Evolutionary conservation across 352 stramenopile species (phyloP).

Genomic region (Blastocystis sp.): DNA sequence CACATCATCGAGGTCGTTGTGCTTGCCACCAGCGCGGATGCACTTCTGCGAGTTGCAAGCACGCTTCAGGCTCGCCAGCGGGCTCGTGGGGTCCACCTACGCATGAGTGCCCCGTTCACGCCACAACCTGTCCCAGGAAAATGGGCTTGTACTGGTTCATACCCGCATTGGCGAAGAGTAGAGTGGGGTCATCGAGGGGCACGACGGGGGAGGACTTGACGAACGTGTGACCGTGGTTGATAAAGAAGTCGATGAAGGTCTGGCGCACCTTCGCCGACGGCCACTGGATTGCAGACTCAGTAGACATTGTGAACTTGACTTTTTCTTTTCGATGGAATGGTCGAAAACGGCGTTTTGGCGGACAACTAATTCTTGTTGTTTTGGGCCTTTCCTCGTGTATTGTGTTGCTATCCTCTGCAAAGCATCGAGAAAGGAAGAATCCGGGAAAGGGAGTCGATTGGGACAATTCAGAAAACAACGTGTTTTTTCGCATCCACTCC

Average conservation of each 20-base stretch:
- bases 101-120: neutral
- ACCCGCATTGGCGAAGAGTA: conserved; percentile 97
- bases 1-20: conserved; percentile 99
- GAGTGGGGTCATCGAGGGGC: conserved; percentile 92
- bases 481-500: too few species aligned
- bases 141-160: conserved; percentile 99
- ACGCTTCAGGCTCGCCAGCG: conserved; percentile 85
- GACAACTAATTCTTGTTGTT: neutral
- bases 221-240: conserved; percentile 88
- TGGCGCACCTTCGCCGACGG: conserved; percentile 89
- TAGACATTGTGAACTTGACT: conserved; percentile 41
- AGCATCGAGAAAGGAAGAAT: too few species aligned
- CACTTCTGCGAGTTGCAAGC: conserved; percentile 97
- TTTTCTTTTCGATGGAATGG: neutral
- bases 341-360: neutral
- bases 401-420: neutral
- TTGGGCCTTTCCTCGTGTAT: neutral
- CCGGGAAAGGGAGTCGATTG: too few species aligned
- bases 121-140: conserved; percentile 86
- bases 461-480: too few species aligned
- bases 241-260: conserved; percentile 96
- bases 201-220: conserved; percentile 91
- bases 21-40: conserved; percentile 96
- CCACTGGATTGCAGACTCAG: conserved; percentile 77
- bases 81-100: conserved; percentile 84